These are phyloP conservation scores for Macroventuria anomochaeta DNA, from an alignment of 2,329 filamentous ascomycete genomes.

Conservation along the genomic window DNA sequence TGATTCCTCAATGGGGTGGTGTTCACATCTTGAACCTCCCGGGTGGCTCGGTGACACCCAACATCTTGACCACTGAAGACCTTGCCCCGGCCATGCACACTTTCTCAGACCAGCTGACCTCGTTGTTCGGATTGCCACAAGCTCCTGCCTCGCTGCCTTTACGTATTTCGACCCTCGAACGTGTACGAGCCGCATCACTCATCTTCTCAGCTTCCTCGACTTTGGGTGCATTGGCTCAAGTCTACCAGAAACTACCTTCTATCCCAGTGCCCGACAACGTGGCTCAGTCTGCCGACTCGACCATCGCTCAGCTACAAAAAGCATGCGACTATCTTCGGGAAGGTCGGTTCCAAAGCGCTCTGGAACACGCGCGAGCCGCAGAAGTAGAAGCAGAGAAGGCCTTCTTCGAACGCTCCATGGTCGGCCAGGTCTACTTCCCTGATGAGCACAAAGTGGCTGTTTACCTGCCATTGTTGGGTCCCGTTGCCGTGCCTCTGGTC, in stretches of 20 bases:
- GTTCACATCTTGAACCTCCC: slow-evolving; percentile 72
- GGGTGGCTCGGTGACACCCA: slow-evolving; percentile 38
- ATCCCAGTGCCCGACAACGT: slow-evolving; percentile 92
- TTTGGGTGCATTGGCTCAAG: slow-evolving; percentile 86
- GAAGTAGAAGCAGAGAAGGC: slow-evolving; percentile 89
- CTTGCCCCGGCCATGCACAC: slow-evolving; percentile 83
- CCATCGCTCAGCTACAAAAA: slow-evolving; percentile 76
- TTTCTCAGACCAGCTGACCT: slow-evolving; percentile 88
- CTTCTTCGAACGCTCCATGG: slow-evolving; percentile 99
- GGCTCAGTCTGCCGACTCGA: slow-evolving; percentile 81
- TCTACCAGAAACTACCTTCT: slow-evolving; percentile 79
- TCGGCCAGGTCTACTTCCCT: slow-evolving; percentile 96
- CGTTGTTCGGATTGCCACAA: slow-evolving; percentile 83
- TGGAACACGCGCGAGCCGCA: slow-evolving; percentile 82
- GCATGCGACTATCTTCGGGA: slow-evolving; percentile 74
- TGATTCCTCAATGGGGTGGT: slow-evolving; percentile 95
- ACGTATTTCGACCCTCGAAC: slow-evolving; percentile 80
- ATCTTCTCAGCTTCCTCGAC: slow-evolving; percentile 91
- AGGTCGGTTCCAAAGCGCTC: slow-evolving; percentile 67
- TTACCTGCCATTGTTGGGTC: slow-evolving; percentile 88
- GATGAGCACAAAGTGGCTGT: slow-evolving; percentile 98
- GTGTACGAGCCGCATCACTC: slow-evolving; percentile 84
- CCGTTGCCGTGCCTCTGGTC: slow-evolving; percentile 85
- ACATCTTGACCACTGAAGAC: slow-evolving; percentile 66
- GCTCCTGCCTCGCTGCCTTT: slow-evolving; percentile 80